Evolutionary conservation across 23 red algal species (phyloP).

Genomic region (Gracilaria gracilis): DNA sequence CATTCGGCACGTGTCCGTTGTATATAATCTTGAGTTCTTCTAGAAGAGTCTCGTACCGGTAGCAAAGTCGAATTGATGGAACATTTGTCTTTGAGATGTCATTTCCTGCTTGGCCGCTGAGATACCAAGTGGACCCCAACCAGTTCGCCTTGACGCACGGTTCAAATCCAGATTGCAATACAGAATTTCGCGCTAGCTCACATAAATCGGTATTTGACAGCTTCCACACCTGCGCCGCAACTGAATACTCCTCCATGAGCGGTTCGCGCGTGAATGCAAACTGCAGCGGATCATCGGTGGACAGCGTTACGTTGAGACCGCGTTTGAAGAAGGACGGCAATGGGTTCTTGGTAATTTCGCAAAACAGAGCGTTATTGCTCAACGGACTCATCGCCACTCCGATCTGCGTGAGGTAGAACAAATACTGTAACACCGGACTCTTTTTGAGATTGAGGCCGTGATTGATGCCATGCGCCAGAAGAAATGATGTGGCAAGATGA

Average conservation of each 20-base stretch:
- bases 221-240: slow-evolving; percentile 92
- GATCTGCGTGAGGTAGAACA: slow-evolving; percentile 95
- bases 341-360: slow-evolving; percentile 87
- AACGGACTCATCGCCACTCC: slow-evolving; percentile 95
- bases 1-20: slow-evolving; percentile 24
- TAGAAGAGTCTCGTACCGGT: slow-evolving; percentile 84
- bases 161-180: slow-evolving; percentile 97
- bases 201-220: slow-evolving; percentile 85
- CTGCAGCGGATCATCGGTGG: slow-evolving; percentile 94
- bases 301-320: slow-evolving; percentile 91
- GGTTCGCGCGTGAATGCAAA: slow-evolving; percentile 94
- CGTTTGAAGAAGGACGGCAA: slow-evolving; percentile 72
- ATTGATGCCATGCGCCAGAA: slow-evolving; percentile 95
- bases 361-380: slow-evolving; percentile 94
- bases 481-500: slow-evolving; percentile 91
- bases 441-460: slow-evolving; percentile 90
- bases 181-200: slow-evolving; percentile 95
- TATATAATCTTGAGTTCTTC: slow-evolving; percentile 88
- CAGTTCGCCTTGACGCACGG: slow-evolving; percentile 88
- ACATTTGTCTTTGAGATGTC: slow-evolving; percentile 92
- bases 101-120: slow-evolving; percentile 67
- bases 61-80: slow-evolving; percentile 80
- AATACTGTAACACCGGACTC: slow-evolving; percentile 89
- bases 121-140: slow-evolving; percentile 79
- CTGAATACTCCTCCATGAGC: slow-evolving; percentile 97